These are phyloP conservation scores for Agaricales sp. DNA, from an alignment of 1,284 basidiomycete species.

Conservation along the genomic window DNA sequence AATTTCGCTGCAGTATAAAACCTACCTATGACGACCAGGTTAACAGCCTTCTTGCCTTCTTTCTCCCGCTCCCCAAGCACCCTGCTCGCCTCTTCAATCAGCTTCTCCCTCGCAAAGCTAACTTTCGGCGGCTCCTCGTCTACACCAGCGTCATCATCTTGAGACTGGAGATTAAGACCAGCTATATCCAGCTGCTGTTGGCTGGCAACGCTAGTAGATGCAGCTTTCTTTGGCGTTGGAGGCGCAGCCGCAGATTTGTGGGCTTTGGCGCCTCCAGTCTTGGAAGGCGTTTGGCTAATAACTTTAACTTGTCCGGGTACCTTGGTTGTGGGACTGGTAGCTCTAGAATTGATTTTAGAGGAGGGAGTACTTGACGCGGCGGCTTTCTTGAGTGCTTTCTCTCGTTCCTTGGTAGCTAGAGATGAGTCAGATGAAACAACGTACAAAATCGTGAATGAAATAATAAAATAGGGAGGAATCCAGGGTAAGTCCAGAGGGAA, in stretches of 20 bases:
- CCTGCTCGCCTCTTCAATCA: slow-evolving; percentile 73
- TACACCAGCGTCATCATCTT: slow-evolving; percentile 28
- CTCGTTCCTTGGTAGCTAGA: slow-evolving; percentile 66
- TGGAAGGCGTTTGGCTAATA: slow-evolving; percentile 19
- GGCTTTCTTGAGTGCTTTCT: slow-evolving; percentile 54
- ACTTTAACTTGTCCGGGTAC: slow-evolving; percentile 10
- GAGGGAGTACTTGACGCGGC: slow-evolving; percentile 20
- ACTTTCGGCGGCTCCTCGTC: slow-evolving; percentile 55
- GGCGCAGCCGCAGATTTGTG: slow-evolving; percentile 21
- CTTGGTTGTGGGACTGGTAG: background rate
- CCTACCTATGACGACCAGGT: slow-evolving; percentile 89
- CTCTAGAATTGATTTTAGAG: slow-evolving; percentile 1
- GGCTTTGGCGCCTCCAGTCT: slow-evolving; percentile 20
- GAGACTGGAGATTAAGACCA: slow-evolving; percentile 56
- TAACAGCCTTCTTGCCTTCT: slow-evolving; percentile 62
- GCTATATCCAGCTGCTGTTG: slow-evolving; percentile 62
- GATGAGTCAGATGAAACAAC: slow-evolving; percentile 22
- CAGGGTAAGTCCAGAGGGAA: slow-evolving; percentile 9
- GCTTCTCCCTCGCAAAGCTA: slow-evolving; percentile 70
- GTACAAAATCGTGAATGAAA: slow-evolving; percentile 18
- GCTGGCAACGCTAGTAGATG: slow-evolving; percentile 28
- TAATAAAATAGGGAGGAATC: slow-evolving; percentile 14
- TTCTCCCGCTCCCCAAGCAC: slow-evolving; percentile 37
- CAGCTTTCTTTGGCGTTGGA: slow-evolving; percentile 22
- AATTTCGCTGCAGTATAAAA: too few relatives aligned